Evolutionary conservation across 768 basidiomycete species (phyloP).

Genomic region (Tricholoma terreum): DNA sequence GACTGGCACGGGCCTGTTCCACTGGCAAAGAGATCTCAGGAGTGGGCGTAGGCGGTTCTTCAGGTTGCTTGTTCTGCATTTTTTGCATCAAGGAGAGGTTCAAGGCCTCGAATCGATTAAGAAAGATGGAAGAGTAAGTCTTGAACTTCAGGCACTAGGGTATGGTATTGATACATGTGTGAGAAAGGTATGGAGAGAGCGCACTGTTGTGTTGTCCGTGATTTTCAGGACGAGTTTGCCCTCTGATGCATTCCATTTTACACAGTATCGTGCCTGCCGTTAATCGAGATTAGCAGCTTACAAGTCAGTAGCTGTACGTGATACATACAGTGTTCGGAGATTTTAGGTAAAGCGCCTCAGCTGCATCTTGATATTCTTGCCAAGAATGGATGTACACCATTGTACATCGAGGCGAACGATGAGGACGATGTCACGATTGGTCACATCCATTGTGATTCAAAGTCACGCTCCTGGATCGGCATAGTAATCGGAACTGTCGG

Average conservation of each 20-base stretch:
- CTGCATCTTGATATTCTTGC: conserved; percentile 89
- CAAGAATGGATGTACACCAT: conserved; percentile 91
- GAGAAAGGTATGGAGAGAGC: conserved; percentile 25
- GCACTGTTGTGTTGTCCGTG: conserved; percentile 84
- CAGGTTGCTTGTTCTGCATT: conserved; percentile 67
- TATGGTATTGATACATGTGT: neutral
- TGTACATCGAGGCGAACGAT: conserved; percentile 40
- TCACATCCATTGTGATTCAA: conserved; percentile 14
- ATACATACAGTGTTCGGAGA: conserved; percentile 70
- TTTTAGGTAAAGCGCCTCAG: conserved; percentile 78
- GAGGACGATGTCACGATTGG: conserved; percentile 12
- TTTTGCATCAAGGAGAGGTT: conserved; percentile 84
- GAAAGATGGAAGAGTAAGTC: conserved; percentile 89
- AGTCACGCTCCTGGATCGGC: conserved; percentile 6
- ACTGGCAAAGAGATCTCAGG: conserved; percentile 19
- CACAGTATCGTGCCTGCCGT: conserved; percentile 77
- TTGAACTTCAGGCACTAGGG: conserved; percentile 93
- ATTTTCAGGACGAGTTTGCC: conserved; percentile 91
- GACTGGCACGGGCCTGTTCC: conserved; percentile 24
- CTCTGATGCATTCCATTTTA: conserved; percentile 87
- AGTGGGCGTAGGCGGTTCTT: conserved; percentile 26
- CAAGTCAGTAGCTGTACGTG: neutral
- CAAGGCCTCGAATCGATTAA: conserved; percentile 93
- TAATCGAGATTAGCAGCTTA: conserved; percentile 3
- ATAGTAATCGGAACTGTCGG: too few relatives aligned